Evolutionary conservation across 2,329 filamentous ascomycete species (phyloP).

Genomic region (Fusarium lyarnte): DNA sequence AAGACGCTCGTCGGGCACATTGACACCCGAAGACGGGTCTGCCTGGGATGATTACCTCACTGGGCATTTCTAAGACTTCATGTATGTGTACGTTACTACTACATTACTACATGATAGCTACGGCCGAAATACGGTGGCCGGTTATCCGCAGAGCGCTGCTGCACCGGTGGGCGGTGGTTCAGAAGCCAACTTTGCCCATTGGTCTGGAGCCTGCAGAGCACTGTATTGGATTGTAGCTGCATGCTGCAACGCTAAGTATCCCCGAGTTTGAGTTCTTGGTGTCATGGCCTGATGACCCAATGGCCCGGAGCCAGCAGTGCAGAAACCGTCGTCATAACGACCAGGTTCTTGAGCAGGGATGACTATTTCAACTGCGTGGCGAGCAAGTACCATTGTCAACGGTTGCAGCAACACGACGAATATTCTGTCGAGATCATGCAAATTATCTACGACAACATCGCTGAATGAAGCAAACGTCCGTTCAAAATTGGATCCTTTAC

Average conservation of each 20-base stretch:
- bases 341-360: slow-evolving; percentile 14
- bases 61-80: not conserved
- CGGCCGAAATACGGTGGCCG: slow-evolving; percentile 18
- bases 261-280: slow-evolving; percentile 32
- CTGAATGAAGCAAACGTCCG: slow-evolving; percentile 10
- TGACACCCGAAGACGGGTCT: not conserved
- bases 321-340: slow-evolving; percentile 29
- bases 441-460: not conserved
- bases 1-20: slow-evolving; percentile 16
- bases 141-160: not conserved
- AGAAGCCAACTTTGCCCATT: slow-evolving; percentile 11
- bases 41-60: not conserved
- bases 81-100: not conserved
- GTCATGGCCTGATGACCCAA: slow-evolving; percentile 30
- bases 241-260: slow-evolving; percentile 40
- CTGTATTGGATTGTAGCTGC: slow-evolving; percentile 28
- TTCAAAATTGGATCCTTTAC: slow-evolving; percentile 13
- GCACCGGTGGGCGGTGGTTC: not conserved
- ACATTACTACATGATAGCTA: slow-evolving; percentile 1
- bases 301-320: slow-evolving; percentile 13
- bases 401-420: not conserved
- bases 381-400: not conserved
- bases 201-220: not conserved
- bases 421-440: not conserved
- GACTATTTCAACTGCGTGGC: not conserved